Evolutionary conservation across 305 asterid genomes (phyloP), one percentile per base, ranked within the genome.

Genomic region (Solanum hybrid): DNA sequence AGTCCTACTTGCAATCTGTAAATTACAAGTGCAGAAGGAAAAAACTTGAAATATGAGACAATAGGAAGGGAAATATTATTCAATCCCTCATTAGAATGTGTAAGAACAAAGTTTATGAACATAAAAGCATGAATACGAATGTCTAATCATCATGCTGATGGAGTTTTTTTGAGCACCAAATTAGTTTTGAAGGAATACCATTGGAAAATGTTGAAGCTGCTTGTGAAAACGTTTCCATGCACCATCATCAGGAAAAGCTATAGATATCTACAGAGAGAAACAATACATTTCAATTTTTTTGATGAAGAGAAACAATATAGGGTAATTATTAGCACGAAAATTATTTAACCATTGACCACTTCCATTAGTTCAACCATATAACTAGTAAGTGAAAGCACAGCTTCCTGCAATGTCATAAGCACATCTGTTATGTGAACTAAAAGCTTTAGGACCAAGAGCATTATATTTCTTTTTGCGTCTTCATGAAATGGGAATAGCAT

Each of bases 161-260:
- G 72, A 82, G 37, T 15, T 41, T 8, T 41, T 41, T 82, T 26
- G 37, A 82, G 87, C 37, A 41, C 36, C 24, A 82, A 82, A 26
- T 34, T 41, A 82, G 73, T 39, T 87, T 86, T 87, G 92, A 90
- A 89, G 87, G 32, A 79, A 79, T 96, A 97, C 99, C 98, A 92
- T 95, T 12, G 99, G 99, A 88, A 97, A 97, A 95, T 97, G 99
- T 93, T 97, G 99, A 41, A 97, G 96, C 95, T 96, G 99, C 94
- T 97, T 96, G 96, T 97, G 97, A 92, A 97, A 97, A 89, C 99
- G 96, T 93, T 97, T 97, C 99, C 99, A 96, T 68, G 99, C 99
- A 82, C 99, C 99, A 93, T 97, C 99, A 88, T 97, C 99, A 22
- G 99, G 99, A 91, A 97, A 97, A 87, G 99, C 99, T 91, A 97